phyloP scores from a whole-genome alignment of 192 early-diverging fungal genomes.

The Phycomyces nitens region DNA sequence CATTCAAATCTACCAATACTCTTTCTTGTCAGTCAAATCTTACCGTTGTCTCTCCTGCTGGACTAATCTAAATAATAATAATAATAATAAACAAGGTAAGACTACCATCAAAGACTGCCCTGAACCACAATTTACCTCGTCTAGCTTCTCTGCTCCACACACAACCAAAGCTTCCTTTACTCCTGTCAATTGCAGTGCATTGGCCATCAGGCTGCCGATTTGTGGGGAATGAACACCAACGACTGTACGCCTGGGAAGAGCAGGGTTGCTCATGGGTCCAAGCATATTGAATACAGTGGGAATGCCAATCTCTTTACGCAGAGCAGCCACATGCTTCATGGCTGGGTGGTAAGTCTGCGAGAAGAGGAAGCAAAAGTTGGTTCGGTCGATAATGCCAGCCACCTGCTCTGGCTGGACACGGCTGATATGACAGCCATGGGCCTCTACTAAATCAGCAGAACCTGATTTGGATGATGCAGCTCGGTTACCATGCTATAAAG shows the following conservation, averaged over 20 bases:
- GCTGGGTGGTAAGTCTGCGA: constrained; percentile 88
- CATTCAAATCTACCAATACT: neutral
- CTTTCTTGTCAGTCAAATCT: constrained; percentile 1
- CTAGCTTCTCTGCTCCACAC: constrained; percentile 84
- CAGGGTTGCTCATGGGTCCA: constrained; percentile 90
- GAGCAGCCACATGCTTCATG: constrained; percentile 72
- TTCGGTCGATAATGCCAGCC: constrained; percentile 54
- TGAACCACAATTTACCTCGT: constrained; percentile 84
- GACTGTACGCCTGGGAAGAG: constrained; percentile 72
- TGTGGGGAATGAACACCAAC: constrained; percentile 86
- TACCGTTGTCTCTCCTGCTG: constrained; percentile 83
- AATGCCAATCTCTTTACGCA: constrained; percentile 84
- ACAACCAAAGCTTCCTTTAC: constrained; percentile 86
- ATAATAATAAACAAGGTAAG: neutral
- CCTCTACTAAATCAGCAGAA: constrained; percentile 92
- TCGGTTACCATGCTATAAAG: constrained; percentile 82
- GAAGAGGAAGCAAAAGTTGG: constrained; percentile 90
- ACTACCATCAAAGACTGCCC: too few species aligned
- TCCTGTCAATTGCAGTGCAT: constrained; percentile 77
- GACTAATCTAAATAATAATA: constrained; percentile 67
- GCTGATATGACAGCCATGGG: constrained; percentile 69
- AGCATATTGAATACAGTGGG: constrained; percentile 93
- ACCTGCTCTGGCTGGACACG: constrained; percentile 65
- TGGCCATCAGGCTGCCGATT: constrained; percentile 78
- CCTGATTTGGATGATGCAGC: constrained; percentile 88